These are phyloP conservation scores for Geotrichum reessii DNA, from an alignment of 1,139 yeast species.

Conservation along the genomic window DNA sequence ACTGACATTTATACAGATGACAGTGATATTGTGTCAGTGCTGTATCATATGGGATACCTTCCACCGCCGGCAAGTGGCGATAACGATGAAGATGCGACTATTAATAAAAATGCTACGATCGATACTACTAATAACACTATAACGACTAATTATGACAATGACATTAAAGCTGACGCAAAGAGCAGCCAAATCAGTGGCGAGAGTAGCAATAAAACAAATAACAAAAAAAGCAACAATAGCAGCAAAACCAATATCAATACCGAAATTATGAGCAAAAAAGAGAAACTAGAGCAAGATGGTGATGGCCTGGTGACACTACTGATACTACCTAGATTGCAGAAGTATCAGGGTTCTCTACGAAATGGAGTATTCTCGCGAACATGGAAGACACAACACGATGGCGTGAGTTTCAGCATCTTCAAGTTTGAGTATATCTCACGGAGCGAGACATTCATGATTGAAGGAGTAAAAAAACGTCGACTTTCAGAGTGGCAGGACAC, in stretches of 20 bases:
- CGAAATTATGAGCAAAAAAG: too few species aligned
- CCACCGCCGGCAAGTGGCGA: conserved; percentile 34
- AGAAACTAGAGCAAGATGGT: conserved; percentile 29
- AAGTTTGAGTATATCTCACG: conserved; percentile 40
- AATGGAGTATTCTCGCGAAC: conserved; percentile 67
- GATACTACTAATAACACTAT: not conserved
- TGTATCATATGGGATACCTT: conserved; percentile 70
- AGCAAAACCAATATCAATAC: too few species aligned
- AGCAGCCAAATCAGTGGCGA: not conserved
- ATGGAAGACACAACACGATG: conserved; percentile 67
- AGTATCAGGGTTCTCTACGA: conserved; percentile 57
- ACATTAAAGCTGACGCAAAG: conserved; percentile 1
- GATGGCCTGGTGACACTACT: conserved; percentile 68
- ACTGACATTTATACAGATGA: conserved; percentile 91
- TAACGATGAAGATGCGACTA: conserved; percentile 11
- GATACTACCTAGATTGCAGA: conserved; percentile 59
- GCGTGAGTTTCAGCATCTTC: conserved; percentile 53
- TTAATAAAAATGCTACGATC: not conserved
- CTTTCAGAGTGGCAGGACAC: conserved; percentile 29
- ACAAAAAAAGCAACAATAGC: too few species aligned
- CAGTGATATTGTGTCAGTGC: conserved; percentile 69
- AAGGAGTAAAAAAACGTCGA: conserved; percentile 28
- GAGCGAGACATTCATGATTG: conserved; percentile 35
- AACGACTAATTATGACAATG: not conserved
- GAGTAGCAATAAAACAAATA: conserved; percentile 18